Conservation (phyloP, 257 asterid species). For the Jacaranda mimosifolia region DNA sequence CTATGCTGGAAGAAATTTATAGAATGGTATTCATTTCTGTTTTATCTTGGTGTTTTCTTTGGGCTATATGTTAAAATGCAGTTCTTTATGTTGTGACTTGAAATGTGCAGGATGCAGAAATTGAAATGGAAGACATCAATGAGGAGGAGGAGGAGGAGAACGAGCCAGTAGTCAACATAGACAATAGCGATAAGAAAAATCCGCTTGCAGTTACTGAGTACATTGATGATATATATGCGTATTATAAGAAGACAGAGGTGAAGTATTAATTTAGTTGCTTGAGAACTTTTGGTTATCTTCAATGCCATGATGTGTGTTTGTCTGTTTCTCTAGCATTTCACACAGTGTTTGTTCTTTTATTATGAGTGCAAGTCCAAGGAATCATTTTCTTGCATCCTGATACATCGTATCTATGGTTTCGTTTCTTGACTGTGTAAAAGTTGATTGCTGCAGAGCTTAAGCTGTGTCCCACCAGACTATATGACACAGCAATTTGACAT, state of each 20-base stretch:
- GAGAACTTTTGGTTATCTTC: too few species aligned
- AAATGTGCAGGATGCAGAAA: conserved; percentile 46
- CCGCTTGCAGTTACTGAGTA: conserved; percentile 76
- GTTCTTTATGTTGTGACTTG: neutral
- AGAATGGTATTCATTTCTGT: conserved; percentile 61
- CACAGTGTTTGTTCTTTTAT: too few species aligned
- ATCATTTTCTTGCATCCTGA: neutral
- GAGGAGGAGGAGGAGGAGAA: conserved; percentile 36
- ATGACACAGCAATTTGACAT: conserved; percentile 77
- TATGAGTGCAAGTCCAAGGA: neutral
- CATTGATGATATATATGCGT: conserved; percentile 62
- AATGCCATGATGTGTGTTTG: too few species aligned
- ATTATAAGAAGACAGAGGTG: conserved; percentile 75
- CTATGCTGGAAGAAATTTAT: conserved; percentile 84
- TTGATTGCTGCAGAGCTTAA: conserved; percentile 49
- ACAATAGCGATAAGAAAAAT: conserved; percentile 58
- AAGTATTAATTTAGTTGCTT: conserved; percentile 3
- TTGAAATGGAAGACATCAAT: conserved; percentile 64
- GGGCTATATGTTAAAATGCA: conserved; percentile 2
- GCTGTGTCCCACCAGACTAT: conserved; percentile 67
- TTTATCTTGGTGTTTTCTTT: neutral
- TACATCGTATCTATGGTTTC: neutral
- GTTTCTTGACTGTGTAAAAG: conserved; percentile 16
- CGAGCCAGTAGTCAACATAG: conserved; percentile 59
- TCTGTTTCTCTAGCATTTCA: too few species aligned